These are phyloP conservation scores for Scheffersomyces lignicola DNA, from an alignment of 1,139 yeast species.

Conservation along the genomic window DNA sequence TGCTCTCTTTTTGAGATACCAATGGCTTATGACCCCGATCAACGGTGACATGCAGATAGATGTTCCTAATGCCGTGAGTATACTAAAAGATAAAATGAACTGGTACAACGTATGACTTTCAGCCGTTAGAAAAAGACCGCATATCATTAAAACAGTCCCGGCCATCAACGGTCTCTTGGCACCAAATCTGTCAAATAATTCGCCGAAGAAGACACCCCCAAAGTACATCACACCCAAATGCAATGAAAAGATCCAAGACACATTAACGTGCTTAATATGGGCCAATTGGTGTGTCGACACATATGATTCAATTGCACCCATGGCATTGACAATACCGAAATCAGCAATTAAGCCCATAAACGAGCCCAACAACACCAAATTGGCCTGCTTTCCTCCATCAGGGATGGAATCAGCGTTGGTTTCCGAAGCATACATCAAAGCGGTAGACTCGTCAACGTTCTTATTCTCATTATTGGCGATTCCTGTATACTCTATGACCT, in stretches of 20 bases:
- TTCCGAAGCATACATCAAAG: conserved; percentile 25
- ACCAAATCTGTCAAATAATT: conserved; percentile 59
- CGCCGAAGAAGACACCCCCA: conserved; percentile 62
- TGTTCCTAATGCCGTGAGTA: conserved; percentile 57
- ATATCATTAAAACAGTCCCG: conserved; percentile 46
- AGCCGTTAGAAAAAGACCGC: conserved; percentile 55
- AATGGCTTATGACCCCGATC: conserved; percentile 61
- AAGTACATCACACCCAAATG: conserved; percentile 57
- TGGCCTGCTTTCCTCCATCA: conserved; percentile 61
- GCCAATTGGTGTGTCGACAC: conserved; percentile 51
- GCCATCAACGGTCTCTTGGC: conserved; percentile 44
- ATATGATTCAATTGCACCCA: conserved; percentile 64
- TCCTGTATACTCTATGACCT: neutral
- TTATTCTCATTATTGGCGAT: too few relatives aligned
- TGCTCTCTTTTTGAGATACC: conserved; percentile 58
- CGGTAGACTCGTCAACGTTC: conserved; percentile 9
- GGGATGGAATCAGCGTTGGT: conserved; percentile 45
- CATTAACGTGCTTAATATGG: conserved; percentile 38
- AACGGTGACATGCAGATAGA: conserved; percentile 60
- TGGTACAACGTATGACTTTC: conserved; percentile 54
- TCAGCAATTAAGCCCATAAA: conserved; percentile 57
- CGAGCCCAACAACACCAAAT: conserved; percentile 62
- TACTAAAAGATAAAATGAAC: conserved; percentile 58
- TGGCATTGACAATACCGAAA: conserved; percentile 61
- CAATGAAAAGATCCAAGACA: conserved; percentile 66